Evolutionary conservation across 129 eudicot genomes (phyloP).

Genomic region (Calendula officinalis): DNA sequence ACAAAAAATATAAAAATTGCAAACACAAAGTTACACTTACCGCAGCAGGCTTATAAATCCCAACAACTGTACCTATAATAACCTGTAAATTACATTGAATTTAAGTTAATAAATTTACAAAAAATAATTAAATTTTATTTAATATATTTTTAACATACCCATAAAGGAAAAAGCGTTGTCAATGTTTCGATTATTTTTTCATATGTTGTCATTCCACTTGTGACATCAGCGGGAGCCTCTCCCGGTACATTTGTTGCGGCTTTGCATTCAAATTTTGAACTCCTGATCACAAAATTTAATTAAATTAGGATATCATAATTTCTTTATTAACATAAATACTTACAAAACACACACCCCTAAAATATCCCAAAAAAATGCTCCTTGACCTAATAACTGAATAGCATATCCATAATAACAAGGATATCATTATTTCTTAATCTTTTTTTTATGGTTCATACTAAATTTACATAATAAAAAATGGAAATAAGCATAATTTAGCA

Average conservation of each 20-base stretch:
- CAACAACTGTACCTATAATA: slow-evolving; percentile 80
- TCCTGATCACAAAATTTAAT: slow-evolving; percentile 39
- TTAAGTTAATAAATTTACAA: not conserved
- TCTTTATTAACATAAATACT: not conserved
- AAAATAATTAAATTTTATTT: not conserved
- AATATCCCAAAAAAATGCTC: too few relatives aligned
- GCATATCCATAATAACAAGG: too few relatives aligned
- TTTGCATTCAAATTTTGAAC: slow-evolving; percentile 52
- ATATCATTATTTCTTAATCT: too few relatives aligned
- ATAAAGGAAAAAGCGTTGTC: slow-evolving; percentile 95
- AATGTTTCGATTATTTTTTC: slow-evolving; percentile 85
- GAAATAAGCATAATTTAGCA: too few relatives aligned
- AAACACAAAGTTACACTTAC: slow-evolving; percentile 40
- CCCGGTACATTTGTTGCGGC: slow-evolving; percentile 83
- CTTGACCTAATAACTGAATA: too few relatives aligned
- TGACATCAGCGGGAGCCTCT: slow-evolving; percentile 56
- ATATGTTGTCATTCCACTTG: slow-evolving; percentile 69
- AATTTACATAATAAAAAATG: too few relatives aligned
- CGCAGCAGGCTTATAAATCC: slow-evolving; percentile 89
- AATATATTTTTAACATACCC: slow-evolving; percentile 58
- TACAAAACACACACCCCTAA: not conserved
- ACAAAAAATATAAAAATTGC: not conserved
- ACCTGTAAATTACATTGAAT: slow-evolving; percentile 56
- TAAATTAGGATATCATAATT: too few relatives aligned
- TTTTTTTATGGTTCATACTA: too few relatives aligned